phyloP scores from a whole-genome alignment of 768 basidiomycete species.

The Gelatoporia subvermispora region DNA sequence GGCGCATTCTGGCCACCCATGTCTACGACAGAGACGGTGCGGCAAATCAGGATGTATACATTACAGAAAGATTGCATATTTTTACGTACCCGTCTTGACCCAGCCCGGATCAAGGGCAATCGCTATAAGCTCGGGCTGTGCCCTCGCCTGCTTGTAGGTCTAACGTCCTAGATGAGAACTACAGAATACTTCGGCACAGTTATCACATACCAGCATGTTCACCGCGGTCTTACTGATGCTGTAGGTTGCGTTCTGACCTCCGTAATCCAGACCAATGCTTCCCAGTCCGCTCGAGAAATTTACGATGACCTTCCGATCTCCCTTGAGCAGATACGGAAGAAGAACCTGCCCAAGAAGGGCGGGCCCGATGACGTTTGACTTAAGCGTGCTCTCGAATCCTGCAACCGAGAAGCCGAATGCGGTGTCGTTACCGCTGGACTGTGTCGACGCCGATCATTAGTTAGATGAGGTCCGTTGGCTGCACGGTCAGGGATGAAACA shows the following conservation, averaged over 20 bases:
- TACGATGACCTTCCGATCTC: conserved; percentile 28
- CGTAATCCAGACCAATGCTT: conserved; percentile 29
- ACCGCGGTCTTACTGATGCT: conserved; percentile 34
- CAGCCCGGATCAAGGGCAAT: conserved; percentile 34
- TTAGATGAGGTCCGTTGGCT: too few relatives aligned
- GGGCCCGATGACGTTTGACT: conserved; percentile 3
- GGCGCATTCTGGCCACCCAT: conserved; percentile 10
- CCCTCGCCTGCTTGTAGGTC: conserved; percentile 34
- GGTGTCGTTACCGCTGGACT: neutral
- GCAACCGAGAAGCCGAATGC: neutral
- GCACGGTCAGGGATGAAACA: conserved; percentile 13
- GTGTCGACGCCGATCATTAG: too few relatives aligned
- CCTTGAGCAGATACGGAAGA: conserved; percentile 29
- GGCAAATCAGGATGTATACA: neutral
- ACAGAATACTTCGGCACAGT: too few relatives aligned
- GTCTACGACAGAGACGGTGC: neutral
- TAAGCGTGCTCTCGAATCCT: neutral
- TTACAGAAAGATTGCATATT: neutral
- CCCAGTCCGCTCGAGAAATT: conserved; percentile 30
- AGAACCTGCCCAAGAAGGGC: conserved; percentile 29
- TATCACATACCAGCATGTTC: conserved; percentile 34
- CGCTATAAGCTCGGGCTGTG: conserved; percentile 27
- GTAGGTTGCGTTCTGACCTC: conserved; percentile 27
- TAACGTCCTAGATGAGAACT: conserved; percentile 2
- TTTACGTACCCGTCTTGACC: conserved; percentile 32